These are phyloP conservation scores for Acacia melanoxylon DNA, from an alignment of 306 rosid genomes.

Conservation along the genomic window DNA sequence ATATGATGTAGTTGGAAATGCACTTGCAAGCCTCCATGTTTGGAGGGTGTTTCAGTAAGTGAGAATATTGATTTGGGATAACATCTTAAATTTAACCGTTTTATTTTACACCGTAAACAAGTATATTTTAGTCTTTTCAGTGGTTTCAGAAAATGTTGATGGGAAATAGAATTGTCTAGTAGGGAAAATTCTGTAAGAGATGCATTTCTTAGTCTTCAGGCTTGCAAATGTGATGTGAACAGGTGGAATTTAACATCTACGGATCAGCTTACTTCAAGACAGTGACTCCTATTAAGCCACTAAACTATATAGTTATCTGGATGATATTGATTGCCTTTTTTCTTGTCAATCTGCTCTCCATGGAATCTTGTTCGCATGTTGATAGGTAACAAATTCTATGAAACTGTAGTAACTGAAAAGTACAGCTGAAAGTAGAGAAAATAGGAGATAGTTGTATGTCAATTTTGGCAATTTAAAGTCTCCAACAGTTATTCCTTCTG, in stretches of 20 bases:
- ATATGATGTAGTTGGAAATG: neutral
- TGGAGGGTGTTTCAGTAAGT: neutral
- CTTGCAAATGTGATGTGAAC: neutral
- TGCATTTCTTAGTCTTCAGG: neutral
- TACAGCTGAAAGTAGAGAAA: neutral
- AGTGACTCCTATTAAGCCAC: neutral
- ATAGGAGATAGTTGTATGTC: neutral
- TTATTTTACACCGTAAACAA: neutral
- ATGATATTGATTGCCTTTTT: neutral
- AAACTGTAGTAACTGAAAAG: neutral
- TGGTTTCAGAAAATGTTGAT: neutral
- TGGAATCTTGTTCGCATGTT: neutral
- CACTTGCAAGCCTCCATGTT: neutral
- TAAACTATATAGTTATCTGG: neutral
- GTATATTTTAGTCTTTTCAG: slow-evolving; percentile 7
- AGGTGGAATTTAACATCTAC: neutral
- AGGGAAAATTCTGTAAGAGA: slow-evolving; percentile 10
- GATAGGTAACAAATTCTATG: neutral
- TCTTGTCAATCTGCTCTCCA: slow-evolving; percentile 21
- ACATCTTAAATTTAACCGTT: neutral
- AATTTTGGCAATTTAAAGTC: neutral
- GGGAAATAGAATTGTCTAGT: slow-evolving; percentile 10
- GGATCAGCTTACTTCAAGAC: neutral
- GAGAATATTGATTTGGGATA: slow-evolving; percentile 13
- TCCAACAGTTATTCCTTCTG: neutral